A percentile compares a stretch with the other conserved stretches of the same genome.
Conservation (phyloP, 2,329 filamentous ascomycete genomes). For the Colletotrichum brevisporum region DNA sequence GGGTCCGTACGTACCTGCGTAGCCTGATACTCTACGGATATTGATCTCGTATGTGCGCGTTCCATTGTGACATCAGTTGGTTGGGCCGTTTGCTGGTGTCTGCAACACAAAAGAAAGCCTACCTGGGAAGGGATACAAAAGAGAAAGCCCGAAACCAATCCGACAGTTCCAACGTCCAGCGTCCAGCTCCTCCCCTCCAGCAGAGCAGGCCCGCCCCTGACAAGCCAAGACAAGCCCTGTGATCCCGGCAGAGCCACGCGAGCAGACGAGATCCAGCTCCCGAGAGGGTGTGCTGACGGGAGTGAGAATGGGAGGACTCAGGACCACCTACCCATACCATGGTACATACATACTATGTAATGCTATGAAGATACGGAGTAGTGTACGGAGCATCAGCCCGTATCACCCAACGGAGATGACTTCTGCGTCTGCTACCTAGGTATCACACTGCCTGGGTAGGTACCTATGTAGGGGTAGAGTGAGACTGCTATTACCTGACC, state of each 20-base stretch:
- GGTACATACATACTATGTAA: neutral
- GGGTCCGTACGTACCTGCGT: neutral
- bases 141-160: constrained; percentile 6
- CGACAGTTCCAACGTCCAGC: neutral
- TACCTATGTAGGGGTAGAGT: too few relatives aligned
- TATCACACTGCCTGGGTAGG: too few relatives aligned
- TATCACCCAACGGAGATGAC: too few relatives aligned
- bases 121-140: neutral
- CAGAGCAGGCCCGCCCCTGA: constrained; percentile 5
- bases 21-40: neutral
- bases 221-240: constrained; percentile 18
- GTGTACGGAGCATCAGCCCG: too few relatives aligned
- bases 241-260: constrained; percentile 35
- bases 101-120: neutral
- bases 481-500: too few relatives aligned
- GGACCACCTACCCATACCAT: too few relatives aligned
- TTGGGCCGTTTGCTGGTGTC: neutral
- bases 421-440: too few relatives aligned
- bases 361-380: too few relatives aligned
- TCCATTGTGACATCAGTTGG: too few relatives aligned
- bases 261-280: constrained; percentile 17
- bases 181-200: constrained; percentile 2
- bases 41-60: neutral
- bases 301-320: too few relatives aligned
- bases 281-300: neutral